A percentile compares a stretch with the other conserved stretches of the same genome.
Conservation (phyloP, 768 basidiomycete species). For the Cantharellus anzutake region DNA sequence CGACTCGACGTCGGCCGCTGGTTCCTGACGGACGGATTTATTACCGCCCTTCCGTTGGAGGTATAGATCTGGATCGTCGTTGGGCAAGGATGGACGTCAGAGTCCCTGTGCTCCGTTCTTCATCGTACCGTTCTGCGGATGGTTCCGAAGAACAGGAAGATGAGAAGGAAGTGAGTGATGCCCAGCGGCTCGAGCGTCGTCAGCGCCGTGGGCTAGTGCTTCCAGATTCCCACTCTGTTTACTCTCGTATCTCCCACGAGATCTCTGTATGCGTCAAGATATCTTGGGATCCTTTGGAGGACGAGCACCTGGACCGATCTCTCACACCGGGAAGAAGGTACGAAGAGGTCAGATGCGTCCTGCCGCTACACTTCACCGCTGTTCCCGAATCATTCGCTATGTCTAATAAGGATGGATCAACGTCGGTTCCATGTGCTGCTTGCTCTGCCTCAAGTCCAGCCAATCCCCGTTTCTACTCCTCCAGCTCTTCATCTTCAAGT, state of each 20-base stretch:
- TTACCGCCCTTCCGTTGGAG: constrained; percentile 16
- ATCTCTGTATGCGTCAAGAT: constrained; percentile 28
- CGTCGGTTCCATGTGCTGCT: too few relatives aligned
- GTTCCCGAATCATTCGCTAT: too few relatives aligned
- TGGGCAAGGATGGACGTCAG: constrained; percentile 43
- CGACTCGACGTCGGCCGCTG: constrained; percentile 25
- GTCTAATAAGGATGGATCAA: too few relatives aligned
- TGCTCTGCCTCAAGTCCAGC: too few relatives aligned
- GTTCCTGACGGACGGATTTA: constrained; percentile 6
- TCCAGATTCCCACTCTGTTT: constrained; percentile 32
- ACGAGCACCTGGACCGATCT: background rate
- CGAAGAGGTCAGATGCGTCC: background rate
- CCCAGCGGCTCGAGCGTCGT: constrained; percentile 1
- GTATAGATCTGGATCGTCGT: constrained; percentile 30
- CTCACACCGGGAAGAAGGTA: too few relatives aligned
- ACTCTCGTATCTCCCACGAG: constrained; percentile 37
- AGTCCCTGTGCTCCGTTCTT: constrained; percentile 27
- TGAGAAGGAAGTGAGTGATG: background rate
- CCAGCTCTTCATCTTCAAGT: too few relatives aligned
- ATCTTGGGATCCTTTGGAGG: constrained; percentile 1
- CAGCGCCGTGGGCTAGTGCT: constrained; percentile 17
- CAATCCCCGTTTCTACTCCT: too few relatives aligned
- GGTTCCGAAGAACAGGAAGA: constrained; percentile 1
- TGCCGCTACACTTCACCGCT: too few relatives aligned
- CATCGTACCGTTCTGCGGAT: constrained; percentile 3